Evolutionary conservation across 345 rosid genomes (phyloP), one percentile per base, ranked within the genome.

Genomic region (rapeseed (Brassica napus)): DNA sequence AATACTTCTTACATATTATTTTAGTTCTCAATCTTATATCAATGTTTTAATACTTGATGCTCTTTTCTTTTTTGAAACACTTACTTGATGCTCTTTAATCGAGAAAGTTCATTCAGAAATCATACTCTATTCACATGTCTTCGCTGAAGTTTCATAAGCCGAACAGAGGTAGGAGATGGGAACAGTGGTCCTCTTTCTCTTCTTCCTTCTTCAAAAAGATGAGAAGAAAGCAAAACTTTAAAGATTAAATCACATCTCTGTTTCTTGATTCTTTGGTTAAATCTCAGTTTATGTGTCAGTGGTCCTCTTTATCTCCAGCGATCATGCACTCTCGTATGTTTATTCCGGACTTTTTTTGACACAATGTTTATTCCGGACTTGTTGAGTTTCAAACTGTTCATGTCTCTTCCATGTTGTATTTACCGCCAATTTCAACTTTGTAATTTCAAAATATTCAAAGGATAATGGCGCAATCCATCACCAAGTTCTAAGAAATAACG

Each of bases 271-370:
- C 74, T 67, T 62, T 73, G 62, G 42, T 52, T 70, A 61, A 18
- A 35, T 69, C 76, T 69, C 67, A 74, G 67, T 62, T 55, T 64
- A 39, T 74, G 72, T 75, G 76, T 80, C 79, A 75, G 83, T 74
- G 83, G 83, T 80, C 83, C 79, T 69, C 67, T 67, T 44, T 6
- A 68, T 8, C 76, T 80, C 75, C 72, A 69, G 52, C 79, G 75
- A 74, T 63, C 2, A 16, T 16, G 24, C 10, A 54, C 59, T 54
- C 16, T 69, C 30, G 30, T 26, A 21, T 21, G 23, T 21, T 21
- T 21, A 21, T 21, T 21, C 23, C 23, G 23, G 23, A 21, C 23
- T 21, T 21, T 21, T 21, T 21, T 21, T 21, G 23, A 21, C 23
- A 21, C 23, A 21, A 26, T 26, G 30, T 26, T 26, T 26, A 26